Percentiles rank a stretch among this genome's conserved stretches.
Evolutionary conservation across 805 yeast species (phyloP).

Genomic region (Torulaspora quercuum): DNA sequence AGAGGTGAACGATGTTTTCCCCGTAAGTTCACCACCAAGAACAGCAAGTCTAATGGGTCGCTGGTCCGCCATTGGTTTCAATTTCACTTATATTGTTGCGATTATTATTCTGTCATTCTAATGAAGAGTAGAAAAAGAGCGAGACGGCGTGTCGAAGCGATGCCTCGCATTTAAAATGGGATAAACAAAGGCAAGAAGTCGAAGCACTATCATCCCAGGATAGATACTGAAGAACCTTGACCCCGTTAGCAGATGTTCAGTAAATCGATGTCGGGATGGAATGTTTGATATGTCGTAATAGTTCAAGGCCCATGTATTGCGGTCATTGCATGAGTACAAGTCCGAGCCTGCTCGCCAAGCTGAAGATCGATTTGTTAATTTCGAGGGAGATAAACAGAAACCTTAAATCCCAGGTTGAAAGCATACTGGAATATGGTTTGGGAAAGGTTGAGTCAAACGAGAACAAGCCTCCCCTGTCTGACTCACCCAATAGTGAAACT

Average conservation of each 20-base stretch:
- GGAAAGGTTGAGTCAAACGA: slow-evolving; percentile 7
- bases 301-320: slow-evolving; percentile 24
- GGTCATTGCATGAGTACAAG: slow-evolving; percentile 30
- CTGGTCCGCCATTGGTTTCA: slow-evolving; percentile 15
- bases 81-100: not conserved
- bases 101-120: not conserved
- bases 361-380: slow-evolving; percentile 19
- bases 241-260: not conserved
- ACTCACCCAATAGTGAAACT: not conserved
- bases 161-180: too few species aligned
- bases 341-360: slow-evolving; percentile 23
- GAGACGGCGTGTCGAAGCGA: not conserved
- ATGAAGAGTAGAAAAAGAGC: slow-evolving; percentile 1
- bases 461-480: not conserved
- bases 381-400: slow-evolving; percentile 15
- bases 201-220: too few species aligned
- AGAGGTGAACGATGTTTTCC: slow-evolving; percentile 58
- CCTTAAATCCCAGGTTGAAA: slow-evolving; percentile 22
- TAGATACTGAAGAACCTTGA: too few species aligned
- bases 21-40: slow-evolving; percentile 56
- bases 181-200: too few species aligned
- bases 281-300: slow-evolving; percentile 26
- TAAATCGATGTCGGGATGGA: slow-evolving; percentile 12
- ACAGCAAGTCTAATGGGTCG: slow-evolving; percentile 56
- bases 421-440: slow-evolving; percentile 22